Evolutionary conservation across 257 asterid genomes (phyloP), one percentile per base, ranked within the genome.

Genomic region (Lycium barbarum): DNA sequence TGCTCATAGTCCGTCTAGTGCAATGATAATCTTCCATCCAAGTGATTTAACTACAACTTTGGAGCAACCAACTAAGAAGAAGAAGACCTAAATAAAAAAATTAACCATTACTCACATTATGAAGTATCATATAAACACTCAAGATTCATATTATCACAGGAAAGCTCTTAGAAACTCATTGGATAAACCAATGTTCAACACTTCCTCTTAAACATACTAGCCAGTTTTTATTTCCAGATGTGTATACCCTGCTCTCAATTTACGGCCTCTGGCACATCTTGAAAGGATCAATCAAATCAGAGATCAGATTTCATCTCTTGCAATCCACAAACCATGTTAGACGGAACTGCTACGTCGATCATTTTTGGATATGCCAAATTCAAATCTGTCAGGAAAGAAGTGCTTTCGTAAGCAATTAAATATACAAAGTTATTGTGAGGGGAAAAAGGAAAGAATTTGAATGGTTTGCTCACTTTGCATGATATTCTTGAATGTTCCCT

Each of bases 291-390:
- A 76, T 76, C 14, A 49, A 35, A 26, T 76, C 82, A 49, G 7
- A 76, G 65, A 74, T 7, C 59, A 51, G 49, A 74, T 51, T 89
- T 86, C 22, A 68, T 72, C 20, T 93, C 98, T 93, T 95, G 99
- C 91, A 92, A 79, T 12, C 99, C 99, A 70, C 99, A 97, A 72
- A 94, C 91, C 97, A 94, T 88, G 89, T 97, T 95, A 55, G 98
- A 98, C 62, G 99, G 98, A 83, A 95, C 98, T 3, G 98, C 98
- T 40, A 90, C 62, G 80, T 97, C 96, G 17, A 95, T 93, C 99
- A 97, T 97, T 91, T 95, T 97, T 82, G 99, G 98, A 87, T 93
- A 97, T 11, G 99, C 35, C 87, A 97, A 89, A 80, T 94, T 97
- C 84, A 97, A 87, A 91, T 92, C 98, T 97, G 91, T 22, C 66